Conservation (phyloP, 768 basidiomycete species). For the Thelephora ganbajun region DNA sequence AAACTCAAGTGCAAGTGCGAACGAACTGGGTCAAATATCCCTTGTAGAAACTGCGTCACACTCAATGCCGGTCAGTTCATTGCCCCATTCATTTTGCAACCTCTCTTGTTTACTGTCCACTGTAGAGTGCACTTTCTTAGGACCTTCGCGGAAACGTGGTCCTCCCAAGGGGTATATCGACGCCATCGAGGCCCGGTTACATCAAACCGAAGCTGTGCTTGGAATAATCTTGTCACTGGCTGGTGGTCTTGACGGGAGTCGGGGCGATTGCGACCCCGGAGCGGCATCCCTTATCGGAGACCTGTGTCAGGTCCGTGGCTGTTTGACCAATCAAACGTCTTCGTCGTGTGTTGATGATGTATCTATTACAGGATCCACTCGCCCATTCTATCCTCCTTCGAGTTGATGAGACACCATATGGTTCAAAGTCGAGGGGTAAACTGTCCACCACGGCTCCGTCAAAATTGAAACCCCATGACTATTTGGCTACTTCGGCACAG, state of each 20-base stretch:
- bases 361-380: constrained; percentile 43
- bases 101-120: constrained; percentile 5
- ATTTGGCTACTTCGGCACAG: too few species aligned
- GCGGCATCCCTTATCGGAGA: constrained; percentile 27
- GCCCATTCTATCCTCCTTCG: constrained; percentile 71
- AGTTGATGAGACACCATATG: constrained; percentile 73
- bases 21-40: constrained; percentile 39
- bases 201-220: constrained; percentile 82
- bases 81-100: constrained; percentile 3
- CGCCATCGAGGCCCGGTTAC: constrained; percentile 81
- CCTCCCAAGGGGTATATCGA: constrained; percentile 93
- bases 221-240: constrained; percentile 55
- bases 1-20: constrained; percentile 73
- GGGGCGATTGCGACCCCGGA: constrained; percentile 16
- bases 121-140: constrained; percentile 64
- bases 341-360: neutral
- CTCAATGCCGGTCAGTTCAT: constrained; percentile 47
- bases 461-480: constrained; percentile 4
- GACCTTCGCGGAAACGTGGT: constrained; percentile 71
- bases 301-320: constrained; percentile 18
- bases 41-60: constrained; percentile 68
- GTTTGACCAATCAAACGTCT: neutral
- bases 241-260: neutral
- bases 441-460: neutral
- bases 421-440: constrained; percentile 49